These are phyloP conservation scores for Didymella keratinophila DNA, from an alignment of 2,329 filamentous ascomycete genomes.

Conservation along the genomic window DNA sequence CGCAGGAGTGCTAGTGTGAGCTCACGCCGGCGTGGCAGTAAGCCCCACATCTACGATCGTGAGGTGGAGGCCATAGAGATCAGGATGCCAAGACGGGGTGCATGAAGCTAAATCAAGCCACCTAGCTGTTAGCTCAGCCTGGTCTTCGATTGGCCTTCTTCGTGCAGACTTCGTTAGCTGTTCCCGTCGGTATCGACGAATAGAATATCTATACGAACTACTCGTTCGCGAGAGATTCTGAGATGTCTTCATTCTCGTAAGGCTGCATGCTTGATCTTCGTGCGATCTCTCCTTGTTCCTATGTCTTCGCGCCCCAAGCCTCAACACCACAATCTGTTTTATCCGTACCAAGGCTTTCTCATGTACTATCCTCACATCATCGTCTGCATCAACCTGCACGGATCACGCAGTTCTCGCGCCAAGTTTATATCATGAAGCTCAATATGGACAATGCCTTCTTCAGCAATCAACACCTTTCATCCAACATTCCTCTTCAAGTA, in stretches of 20 bases:
- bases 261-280: neutral
- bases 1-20: slow-evolving; percentile 41
- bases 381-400: neutral
- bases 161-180: neutral
- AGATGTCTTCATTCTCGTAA: neutral
- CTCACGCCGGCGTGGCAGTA: slow-evolving; percentile 28
- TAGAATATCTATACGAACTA: neutral
- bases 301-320: neutral
- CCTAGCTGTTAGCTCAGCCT: neutral
- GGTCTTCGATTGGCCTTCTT: neutral
- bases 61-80: slow-evolving; percentile 39
- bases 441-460: slow-evolving; percentile 32
- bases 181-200: neutral
- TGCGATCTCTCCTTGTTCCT: neutral
- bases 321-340: neutral
- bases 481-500: slow-evolving; percentile 26
- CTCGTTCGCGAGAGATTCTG: neutral
- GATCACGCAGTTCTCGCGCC: neutral
- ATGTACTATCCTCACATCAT: slow-evolving; percentile 4
- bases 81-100: slow-evolving; percentile 25
- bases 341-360: slow-evolving; percentile 3
- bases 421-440: slow-evolving; percentile 2
- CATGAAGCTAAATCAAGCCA: slow-evolving; percentile 19
- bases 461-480: slow-evolving; percentile 30
- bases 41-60: slow-evolving; percentile 30